These are phyloP conservation scores for Rhizomucor miehei DNA, from an alignment of 371 early-diverging fungal genomes.

Conservation along the genomic window DNA sequence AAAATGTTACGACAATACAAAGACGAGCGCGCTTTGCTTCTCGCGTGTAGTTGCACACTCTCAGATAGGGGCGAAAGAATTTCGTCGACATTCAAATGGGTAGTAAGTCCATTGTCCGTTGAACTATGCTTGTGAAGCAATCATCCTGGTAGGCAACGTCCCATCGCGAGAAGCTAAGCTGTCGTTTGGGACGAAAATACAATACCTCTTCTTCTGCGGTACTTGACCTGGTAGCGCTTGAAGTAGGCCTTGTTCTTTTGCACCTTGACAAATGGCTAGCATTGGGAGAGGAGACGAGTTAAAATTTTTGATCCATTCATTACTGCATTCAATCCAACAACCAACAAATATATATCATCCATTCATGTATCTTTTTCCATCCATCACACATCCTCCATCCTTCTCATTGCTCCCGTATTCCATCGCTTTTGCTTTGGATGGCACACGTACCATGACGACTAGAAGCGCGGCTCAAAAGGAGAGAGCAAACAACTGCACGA, in stretches of 20 bases:
- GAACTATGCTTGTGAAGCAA: constrained; percentile 67
- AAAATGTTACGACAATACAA: constrained; percentile 2
- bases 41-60: background rate
- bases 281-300: background rate
- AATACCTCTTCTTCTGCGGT: constrained; percentile 96
- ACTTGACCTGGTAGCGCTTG: constrained; percentile 99
- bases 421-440: no score
- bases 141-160: constrained; percentile 7
- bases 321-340: constrained; percentile 4
- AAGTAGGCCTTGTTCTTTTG: constrained; percentile 82
- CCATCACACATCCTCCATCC: background rate
- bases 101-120: constrained; percentile 54
- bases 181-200: constrained; percentile 1
- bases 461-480: constrained; percentile 10
- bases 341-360: constrained; percentile 5
- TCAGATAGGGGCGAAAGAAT: constrained; percentile 94
- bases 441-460: constrained; percentile 14
- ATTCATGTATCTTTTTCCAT: constrained; percentile 9
- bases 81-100: constrained; percentile 43
- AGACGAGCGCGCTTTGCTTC: background rate
- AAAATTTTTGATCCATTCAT: constrained; percentile 8
- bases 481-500: constrained; percentile 3
- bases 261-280: constrained; percentile 44
- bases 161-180: no score
- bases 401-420: no score